phyloP scores from a whole-genome alignment of 352 stramenopile species.

The Pythium grandisporangium region DNA sequence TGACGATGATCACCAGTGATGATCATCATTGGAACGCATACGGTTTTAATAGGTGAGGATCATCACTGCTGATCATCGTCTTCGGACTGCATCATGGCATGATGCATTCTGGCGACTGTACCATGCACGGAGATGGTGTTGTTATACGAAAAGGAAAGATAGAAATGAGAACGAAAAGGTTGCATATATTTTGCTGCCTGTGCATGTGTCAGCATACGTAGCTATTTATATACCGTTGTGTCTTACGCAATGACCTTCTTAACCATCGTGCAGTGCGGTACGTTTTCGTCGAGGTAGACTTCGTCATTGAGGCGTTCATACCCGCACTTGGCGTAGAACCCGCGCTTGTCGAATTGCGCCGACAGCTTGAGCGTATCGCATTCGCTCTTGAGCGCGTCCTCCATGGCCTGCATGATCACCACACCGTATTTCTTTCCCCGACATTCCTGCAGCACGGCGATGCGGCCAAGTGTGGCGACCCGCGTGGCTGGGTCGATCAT shows the following conservation, averaged over 20 bases:
- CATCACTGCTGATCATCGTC: neutral
- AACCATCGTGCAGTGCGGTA: constrained; percentile 19
- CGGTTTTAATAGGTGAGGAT: neutral
- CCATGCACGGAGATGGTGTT: neutral
- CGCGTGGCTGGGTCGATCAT: constrained; percentile 16
- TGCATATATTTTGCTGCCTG: neutral
- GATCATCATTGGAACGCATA: too few relatives aligned
- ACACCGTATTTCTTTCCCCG: constrained; percentile 31
- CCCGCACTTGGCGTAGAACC: constrained; percentile 46
- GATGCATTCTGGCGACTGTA: too few relatives aligned
- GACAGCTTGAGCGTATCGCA: constrained; percentile 25
- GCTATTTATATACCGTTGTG: too few relatives aligned
- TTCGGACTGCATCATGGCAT: neutral
- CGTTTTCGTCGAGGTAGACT: constrained; percentile 27
- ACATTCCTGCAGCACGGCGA: constrained; percentile 29
- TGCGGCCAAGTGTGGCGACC: constrained; percentile 30
- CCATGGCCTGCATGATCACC: constrained; percentile 21
- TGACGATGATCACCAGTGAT: neutral
- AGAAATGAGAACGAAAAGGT: neutral
- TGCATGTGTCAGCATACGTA: too few relatives aligned
- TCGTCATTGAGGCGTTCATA: constrained; percentile 31
- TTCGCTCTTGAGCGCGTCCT: constrained; percentile 11
- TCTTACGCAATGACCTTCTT: neutral
- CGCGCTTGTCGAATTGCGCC: constrained; percentile 24
- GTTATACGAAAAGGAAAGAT: neutral